Conservation (phyloP, 768 basidiomycete species). For the Boletus huronensis region DNA sequence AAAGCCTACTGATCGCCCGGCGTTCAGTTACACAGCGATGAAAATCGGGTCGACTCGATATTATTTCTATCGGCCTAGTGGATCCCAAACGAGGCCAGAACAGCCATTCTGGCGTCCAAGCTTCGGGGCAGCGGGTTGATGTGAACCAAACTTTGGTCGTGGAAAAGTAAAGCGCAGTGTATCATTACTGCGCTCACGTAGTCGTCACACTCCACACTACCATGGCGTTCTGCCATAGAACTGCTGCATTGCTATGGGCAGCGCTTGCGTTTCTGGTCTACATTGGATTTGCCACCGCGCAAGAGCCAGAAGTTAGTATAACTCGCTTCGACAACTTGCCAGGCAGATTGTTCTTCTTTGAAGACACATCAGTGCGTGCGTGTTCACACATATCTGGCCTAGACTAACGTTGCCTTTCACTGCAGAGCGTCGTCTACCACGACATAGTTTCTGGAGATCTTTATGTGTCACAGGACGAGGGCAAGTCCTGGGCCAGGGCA, state of each 20-base stretch:
- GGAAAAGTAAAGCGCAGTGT: constrained; percentile 11
- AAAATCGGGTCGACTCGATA: neutral
- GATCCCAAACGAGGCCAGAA: neutral
- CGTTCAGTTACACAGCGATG: neutral
- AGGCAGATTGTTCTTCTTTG: constrained; percentile 82
- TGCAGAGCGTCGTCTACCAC: constrained; percentile 73
- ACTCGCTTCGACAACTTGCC: constrained; percentile 70
- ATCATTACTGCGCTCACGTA: constrained; percentile 15
- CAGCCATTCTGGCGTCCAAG: neutral
- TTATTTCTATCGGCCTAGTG: neutral
- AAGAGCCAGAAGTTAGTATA: constrained; percentile 47
- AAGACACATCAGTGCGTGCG: constrained; percentile 78
- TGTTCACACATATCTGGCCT: neutral
- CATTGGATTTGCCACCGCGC: constrained; percentile 30
- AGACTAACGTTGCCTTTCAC: neutral
- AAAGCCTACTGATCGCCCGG: neutral
- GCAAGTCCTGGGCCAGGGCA: constrained; percentile 59
- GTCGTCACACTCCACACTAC: constrained; percentile 9
- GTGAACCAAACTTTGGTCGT: constrained; percentile 1
- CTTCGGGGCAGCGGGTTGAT: too few species aligned
- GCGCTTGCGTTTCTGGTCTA: constrained; percentile 21
- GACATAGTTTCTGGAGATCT: constrained; percentile 68
- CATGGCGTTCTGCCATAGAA: constrained; percentile 30
- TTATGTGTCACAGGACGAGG: constrained; percentile 83
- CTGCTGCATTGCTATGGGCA: constrained; percentile 26